These are phyloP conservation scores for Solanum lycopersicoides DNA, from an alignment of 257 asterid species.

Conservation along the genomic window DNA sequence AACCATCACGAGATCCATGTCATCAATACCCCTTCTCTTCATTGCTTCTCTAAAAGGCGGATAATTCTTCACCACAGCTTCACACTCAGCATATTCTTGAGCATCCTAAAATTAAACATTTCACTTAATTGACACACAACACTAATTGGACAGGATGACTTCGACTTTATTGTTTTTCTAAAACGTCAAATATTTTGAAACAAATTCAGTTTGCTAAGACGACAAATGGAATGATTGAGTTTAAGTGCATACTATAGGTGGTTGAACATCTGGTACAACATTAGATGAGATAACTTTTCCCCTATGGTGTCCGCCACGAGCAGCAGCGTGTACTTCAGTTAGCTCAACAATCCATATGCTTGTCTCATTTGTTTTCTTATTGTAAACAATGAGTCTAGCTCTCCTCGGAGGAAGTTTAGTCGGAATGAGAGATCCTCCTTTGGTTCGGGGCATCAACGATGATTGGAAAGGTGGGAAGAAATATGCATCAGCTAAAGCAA, in stretches of 20 bases:
- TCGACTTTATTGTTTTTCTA: not conserved
- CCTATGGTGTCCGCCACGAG: conserved; percentile 94
- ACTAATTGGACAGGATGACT: not conserved
- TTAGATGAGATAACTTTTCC: conserved; percentile 82
- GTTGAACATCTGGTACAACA: conserved; percentile 83
- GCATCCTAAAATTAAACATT: conserved; percentile 55
- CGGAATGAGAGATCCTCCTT: conserved; percentile 76
- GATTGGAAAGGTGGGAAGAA: conserved; percentile 98
- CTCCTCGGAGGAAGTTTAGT: conserved; percentile 87
- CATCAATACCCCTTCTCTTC: conserved; percentile 98
- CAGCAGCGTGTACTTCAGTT: conserved; percentile 87
- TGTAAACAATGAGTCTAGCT: conserved; percentile 79
- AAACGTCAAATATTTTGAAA: not conserved
- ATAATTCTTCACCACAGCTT: conserved; percentile 84
- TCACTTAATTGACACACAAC: not conserved
- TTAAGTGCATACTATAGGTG: conserved; percentile 64
- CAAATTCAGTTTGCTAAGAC: not conserved
- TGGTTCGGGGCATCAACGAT: conserved; percentile 65
- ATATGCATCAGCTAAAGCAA: conserved; percentile 96
- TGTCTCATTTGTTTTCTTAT: conserved; percentile 84
- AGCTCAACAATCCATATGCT: conserved; percentile 92
- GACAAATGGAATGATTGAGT: not conserved
- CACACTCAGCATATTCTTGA: conserved; percentile 95
- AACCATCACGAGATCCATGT: conserved; percentile 99
- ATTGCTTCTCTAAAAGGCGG: conserved; percentile 91